phyloP scores from a whole-genome alignment of 768 basidiomycete species.

The Russula earlei region DNA sequence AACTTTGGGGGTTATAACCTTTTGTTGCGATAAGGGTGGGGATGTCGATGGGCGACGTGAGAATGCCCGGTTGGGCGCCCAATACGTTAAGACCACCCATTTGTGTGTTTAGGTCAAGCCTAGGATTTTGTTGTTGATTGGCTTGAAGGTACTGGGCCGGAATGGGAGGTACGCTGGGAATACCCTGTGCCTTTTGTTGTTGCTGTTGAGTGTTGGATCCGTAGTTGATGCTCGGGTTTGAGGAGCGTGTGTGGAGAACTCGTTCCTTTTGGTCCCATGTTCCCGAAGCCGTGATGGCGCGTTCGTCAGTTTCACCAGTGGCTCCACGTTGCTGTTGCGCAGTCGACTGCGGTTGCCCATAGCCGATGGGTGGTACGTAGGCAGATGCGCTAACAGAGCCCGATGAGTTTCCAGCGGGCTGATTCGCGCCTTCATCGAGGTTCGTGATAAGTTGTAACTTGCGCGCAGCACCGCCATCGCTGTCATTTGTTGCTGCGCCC shows the following conservation, averaged over 20 bases:
- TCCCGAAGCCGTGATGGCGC: slow-evolving; percentile 30
- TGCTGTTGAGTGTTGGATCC: slow-evolving; percentile 34
- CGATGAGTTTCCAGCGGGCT: slow-evolving; percentile 30
- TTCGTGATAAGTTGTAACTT: slow-evolving; percentile 55
- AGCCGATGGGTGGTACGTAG: slow-evolving; percentile 36
- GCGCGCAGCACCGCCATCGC: slow-evolving; percentile 30
- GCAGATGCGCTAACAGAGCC: slow-evolving; percentile 44
- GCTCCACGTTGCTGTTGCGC: slow-evolving; percentile 22
- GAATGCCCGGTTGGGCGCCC: slow-evolving; percentile 29
- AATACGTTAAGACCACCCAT: slow-evolving; percentile 35
- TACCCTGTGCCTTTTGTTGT: slow-evolving; percentile 26
- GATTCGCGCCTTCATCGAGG: slow-evolving; percentile 54
- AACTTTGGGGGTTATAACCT: slow-evolving; percentile 83
- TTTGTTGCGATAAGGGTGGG: slow-evolving; percentile 77
- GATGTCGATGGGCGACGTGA: slow-evolving; percentile 71
- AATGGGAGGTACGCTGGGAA: slow-evolving; percentile 65
- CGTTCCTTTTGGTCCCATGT: slow-evolving; percentile 64
- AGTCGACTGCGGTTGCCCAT: slow-evolving; percentile 31
- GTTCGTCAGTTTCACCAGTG: slow-evolving; percentile 25
- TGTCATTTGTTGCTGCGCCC: slow-evolving; percentile 31
- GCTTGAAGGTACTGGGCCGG: slow-evolving; percentile 53
- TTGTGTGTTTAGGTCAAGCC: slow-evolving; percentile 20
- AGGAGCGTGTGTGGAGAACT: slow-evolving; percentile 43
- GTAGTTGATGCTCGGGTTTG: slow-evolving; percentile 63
- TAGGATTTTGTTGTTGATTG: slow-evolving; percentile 33